A percentile compares a stretch with the other conserved stretches of the same genome.
phyloP scores from a whole-genome alignment of 148 eudicot genomes.

The Rhododendron ferrugineum region DNA sequence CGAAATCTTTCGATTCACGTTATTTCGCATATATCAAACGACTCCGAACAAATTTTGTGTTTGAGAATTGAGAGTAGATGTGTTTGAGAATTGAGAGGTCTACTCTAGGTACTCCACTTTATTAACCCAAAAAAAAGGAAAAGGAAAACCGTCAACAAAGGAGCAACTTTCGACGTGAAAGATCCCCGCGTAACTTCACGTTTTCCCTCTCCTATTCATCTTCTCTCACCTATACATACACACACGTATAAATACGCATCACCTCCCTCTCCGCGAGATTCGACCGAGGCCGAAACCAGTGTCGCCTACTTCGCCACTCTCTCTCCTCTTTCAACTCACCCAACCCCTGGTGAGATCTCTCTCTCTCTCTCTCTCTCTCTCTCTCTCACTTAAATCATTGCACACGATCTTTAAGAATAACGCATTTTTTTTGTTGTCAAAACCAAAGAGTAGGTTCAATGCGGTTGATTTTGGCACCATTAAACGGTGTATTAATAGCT shows the following conservation, averaged over 20 bases:
- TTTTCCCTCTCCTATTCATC: neutral
- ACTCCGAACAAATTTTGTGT: too few species aligned
- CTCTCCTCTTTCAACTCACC: neutral
- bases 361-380: neutral
- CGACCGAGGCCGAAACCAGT: neutral
- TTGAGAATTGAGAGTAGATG: too few species aligned
- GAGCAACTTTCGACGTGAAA: neutral
- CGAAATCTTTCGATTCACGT: too few species aligned
- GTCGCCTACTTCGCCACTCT: neutral
- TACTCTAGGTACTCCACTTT: too few species aligned
- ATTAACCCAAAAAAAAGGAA: neutral
- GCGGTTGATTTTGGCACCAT: neutral
- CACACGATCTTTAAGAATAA: neutral
- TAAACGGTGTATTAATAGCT: neutral
- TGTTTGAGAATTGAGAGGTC: too few species aligned
- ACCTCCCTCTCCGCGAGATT: neutral
- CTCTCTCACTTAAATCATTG: neutral
- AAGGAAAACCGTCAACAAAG: neutral
- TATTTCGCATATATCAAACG: too few species aligned
- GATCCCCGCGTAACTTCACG: neutral
- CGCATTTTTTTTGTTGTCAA: neutral
- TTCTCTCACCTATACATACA: neutral
- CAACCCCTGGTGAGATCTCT: neutral
- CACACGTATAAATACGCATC: neutral
- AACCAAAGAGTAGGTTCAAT: neutral